Base-by-base conservation (phyloP, 106 monocot species). In the Acorus calamus region DNA sequence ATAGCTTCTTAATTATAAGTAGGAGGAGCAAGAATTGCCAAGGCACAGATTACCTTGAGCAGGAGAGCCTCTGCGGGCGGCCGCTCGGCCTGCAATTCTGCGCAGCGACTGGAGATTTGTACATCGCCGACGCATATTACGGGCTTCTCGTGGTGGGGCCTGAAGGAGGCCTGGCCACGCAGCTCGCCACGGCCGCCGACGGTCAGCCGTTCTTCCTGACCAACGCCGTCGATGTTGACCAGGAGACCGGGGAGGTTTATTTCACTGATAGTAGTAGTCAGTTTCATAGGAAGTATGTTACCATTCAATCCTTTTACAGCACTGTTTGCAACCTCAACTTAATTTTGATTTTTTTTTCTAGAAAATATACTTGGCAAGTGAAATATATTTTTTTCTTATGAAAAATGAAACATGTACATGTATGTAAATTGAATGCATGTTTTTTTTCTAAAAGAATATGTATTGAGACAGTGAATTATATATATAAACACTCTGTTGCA, bases 251-350 rank as follows among this genome's bases (percentile, higher is more conserved):
- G 2, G 50, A 67, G 12, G 79, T 83, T 4, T 83, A 79, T 48
- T 83, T 83, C 83, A 79, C 79, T 3, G 79, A 83, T 43, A 83
- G 83, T 61, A 83, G 83, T 65, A 56, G 46, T 53, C 11, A 14
- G 11, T 76, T 62, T 28, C 47, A 49, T 4, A 78, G 82, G 53
- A 63, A 70, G 82, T 82, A 45, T 59, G 4, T 14, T 0, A 45
- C 11, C 28, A 28, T 28, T 28, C 28, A 28, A 28, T 28, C 28
- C 28, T 28, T 28, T 28, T 28, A 28, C 28, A 28, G 28, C 0
- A 1, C 28, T 28, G 28, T 28, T 28, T 28, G 28, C 28, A 28
- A 28, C 1, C 28, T 28, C 0, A 0, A 28, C 28, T 28, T 28
- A 28, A 28, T 28, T 28, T 28, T 28, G 28, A 28, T 28, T 28